phyloP scores from a whole-genome alignment of 2,329 filamentous ascomycete genomes.

The Calonectria pseudoturangicola region DNA sequence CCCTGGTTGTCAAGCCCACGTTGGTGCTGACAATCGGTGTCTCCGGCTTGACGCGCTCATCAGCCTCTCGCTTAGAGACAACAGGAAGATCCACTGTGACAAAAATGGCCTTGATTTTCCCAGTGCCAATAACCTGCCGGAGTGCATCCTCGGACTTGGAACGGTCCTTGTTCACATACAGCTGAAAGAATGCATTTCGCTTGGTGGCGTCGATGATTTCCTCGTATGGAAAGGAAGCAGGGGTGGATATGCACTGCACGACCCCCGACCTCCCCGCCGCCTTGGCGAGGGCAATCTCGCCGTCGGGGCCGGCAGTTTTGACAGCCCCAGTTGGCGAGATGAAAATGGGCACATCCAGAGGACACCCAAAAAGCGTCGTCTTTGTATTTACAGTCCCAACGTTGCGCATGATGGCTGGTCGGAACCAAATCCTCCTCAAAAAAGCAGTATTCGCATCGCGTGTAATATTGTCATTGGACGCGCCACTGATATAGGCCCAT shows the following conservation, averaged over 20 bases:
- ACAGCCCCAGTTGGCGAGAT: conserved; percentile 49
- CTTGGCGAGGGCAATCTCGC: conserved; percentile 47
- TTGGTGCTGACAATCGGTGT: neutral
- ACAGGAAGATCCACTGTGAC: conserved; percentile 76
- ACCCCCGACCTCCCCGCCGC: conserved; percentile 64
- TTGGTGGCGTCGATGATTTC: conserved; percentile 66
- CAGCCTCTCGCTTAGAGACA: conserved; percentile 72
- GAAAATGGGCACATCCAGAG: conserved; percentile 48
- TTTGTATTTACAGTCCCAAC: conserved; percentile 43
- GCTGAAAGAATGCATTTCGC: conserved; percentile 70
- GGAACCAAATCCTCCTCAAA: conserved; percentile 50
- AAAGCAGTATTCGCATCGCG: conserved; percentile 46
- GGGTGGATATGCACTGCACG: conserved; percentile 77
- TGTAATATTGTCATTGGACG: conserved; percentile 53
- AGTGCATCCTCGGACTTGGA: conserved; percentile 70
- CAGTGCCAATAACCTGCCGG: conserved; percentile 58
- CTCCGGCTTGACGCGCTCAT: conserved; percentile 68
- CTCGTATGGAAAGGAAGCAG: conserved; percentile 74
- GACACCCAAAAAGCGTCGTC: conserved; percentile 47
- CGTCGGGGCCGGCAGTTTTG: conserved; percentile 42
- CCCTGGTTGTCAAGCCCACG: conserved; percentile 62
- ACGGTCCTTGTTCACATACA: conserved; percentile 77
- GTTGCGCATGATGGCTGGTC: conserved; percentile 51
- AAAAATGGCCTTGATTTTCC: conserved; percentile 71
- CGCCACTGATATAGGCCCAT: conserved; percentile 51